A percentile compares a stretch with the other conserved stretches of the same genome.
Conservation (phyloP, 441 rosid species). For the Euphorbia corollata region DNA sequence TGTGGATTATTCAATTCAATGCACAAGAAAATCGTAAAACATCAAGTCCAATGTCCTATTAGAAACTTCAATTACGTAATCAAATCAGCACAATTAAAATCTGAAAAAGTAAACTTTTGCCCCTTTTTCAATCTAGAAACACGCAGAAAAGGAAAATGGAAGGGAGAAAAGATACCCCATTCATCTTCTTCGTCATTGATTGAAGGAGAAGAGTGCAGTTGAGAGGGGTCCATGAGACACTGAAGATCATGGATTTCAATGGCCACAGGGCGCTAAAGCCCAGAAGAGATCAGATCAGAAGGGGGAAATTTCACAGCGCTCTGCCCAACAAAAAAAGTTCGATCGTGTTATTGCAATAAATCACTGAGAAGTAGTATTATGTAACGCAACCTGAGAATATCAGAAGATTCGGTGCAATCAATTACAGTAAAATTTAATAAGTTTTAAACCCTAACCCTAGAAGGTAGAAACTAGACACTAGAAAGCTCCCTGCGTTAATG, state of each 20-base stretch:
- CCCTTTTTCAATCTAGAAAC: constrained; percentile 9
- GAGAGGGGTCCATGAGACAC: constrained; percentile 62
- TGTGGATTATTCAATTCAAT: not conserved
- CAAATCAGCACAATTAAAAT: constrained; percentile 3
- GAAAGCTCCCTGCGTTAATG: not conserved
- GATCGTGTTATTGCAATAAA: not conserved
- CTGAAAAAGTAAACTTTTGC: constrained; percentile 3
- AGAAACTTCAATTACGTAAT: constrained; percentile 4
- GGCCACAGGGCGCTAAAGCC: constrained; percentile 48
- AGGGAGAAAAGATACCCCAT: constrained; percentile 52
- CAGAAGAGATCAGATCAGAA: constrained; percentile 26
- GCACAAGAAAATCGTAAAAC: not conserved
- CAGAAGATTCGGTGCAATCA: not conserved
- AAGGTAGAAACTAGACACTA: not conserved
- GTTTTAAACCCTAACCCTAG: constrained; percentile 30
- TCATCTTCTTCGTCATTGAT: constrained; percentile 53
- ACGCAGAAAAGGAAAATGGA: constrained; percentile 12
- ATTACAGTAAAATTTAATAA: not conserved
- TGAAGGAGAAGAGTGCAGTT: constrained; percentile 35
- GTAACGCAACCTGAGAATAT: constrained; percentile 11
- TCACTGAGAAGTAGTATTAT: not conserved
- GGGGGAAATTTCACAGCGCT: constrained; percentile 8
- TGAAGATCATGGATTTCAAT: constrained; percentile 64
- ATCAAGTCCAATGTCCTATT: not conserved
- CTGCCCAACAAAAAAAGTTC: constrained; percentile 9